phyloP scores from a whole-genome alignment of 2,329 filamentous ascomycete genomes.

The Shiraia sp. region DNA sequence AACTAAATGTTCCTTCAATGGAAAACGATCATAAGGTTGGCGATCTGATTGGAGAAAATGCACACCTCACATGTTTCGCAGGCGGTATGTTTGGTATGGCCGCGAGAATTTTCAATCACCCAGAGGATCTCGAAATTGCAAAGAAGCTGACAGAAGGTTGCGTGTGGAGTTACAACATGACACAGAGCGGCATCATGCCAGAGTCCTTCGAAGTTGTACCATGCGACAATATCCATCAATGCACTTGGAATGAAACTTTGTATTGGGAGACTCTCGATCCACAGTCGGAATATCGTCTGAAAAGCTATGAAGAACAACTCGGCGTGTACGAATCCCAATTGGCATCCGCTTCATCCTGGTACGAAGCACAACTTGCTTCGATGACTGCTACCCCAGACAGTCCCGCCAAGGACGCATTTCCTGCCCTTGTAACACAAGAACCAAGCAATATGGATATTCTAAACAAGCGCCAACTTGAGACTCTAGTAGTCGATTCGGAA shows the following conservation, averaged over 20 bases:
- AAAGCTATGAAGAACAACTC: slow-evolving; percentile 38
- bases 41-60: slow-evolving; percentile 46
- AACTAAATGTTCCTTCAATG: slow-evolving; percentile 41
- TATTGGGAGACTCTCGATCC: slow-evolving; percentile 49
- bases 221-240: slow-evolving; percentile 48
- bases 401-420: slow-evolving; percentile 7
- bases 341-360: slow-evolving; percentile 35
- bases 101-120: slow-evolving; percentile 62
- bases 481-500: slow-evolving; percentile 27
- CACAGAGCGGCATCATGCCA: slow-evolving; percentile 64
- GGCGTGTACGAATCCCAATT: slow-evolving; percentile 41
- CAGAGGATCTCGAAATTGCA: slow-evolving; percentile 60
- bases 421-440: slow-evolving; percentile 20
- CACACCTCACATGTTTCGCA: slow-evolving; percentile 71
- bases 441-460: slow-evolving; percentile 23
- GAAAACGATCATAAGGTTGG: slow-evolving; percentile 25
- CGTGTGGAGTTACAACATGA: slow-evolving; percentile 63
- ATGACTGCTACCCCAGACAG: slow-evolving; percentile 26
- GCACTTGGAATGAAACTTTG: slow-evolving; percentile 52
- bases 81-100: slow-evolving; percentile 73
- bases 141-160: slow-evolving; percentile 65
- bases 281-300: slow-evolving; percentile 28
- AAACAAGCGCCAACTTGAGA: slow-evolving; percentile 31
- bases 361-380: slow-evolving; percentile 30
- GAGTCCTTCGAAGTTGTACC: slow-evolving; percentile 59